Percentiles rank a stretch among this genome's conserved stretches.
Evolutionary conservation across 208 protist genomes (phyloP).

Genomic region (Borovskyia barvae): DNA sequence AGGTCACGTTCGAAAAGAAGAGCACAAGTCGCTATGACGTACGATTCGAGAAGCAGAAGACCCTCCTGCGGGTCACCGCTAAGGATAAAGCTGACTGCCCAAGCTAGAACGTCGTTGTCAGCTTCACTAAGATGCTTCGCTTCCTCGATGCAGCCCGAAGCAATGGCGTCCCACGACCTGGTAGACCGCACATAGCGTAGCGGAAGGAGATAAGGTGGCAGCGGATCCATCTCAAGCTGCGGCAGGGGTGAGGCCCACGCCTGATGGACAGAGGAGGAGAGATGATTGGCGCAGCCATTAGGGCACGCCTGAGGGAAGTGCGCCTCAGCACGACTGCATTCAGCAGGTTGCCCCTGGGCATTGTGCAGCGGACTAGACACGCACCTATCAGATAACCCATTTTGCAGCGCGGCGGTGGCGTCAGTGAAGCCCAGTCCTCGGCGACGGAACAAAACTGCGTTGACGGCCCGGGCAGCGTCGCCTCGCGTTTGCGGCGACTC

Average conservation of each 20-base stretch:
- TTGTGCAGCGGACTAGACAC: too few relatives aligned
- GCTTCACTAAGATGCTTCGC: constrained; percentile 33
- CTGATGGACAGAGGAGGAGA: too few relatives aligned
- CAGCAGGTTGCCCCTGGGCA: too few relatives aligned
- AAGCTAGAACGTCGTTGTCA: constrained; percentile 58
- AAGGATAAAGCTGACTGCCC: constrained; percentile 46
- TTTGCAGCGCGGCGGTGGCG: too few relatives aligned
- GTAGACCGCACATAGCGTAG: constrained; percentile 24
- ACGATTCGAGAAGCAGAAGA: constrained; percentile 53
- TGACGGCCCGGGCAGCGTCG: background rate
- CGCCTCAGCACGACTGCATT: too few relatives aligned
- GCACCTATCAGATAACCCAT: too few relatives aligned
- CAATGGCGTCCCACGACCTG: constrained; percentile 41
- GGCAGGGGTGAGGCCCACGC: background rate
- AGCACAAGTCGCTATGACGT: constrained; percentile 59
- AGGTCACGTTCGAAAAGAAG: constrained; percentile 25
- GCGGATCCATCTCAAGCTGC: constrained; percentile 6
- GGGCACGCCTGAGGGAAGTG: too few relatives aligned
- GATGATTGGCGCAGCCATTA: too few relatives aligned
- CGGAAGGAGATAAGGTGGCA: constrained; percentile 3
- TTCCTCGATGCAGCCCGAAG: constrained; percentile 50
- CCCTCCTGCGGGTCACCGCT: constrained; percentile 35
- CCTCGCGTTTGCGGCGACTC: background rate
- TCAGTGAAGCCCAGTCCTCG: too few relatives aligned
- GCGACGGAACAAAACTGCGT: too few relatives aligned